Evolutionary conservation across 2,329 filamentous ascomycete species (phyloP), one percentile per base, ranked within the genome.

Genomic region (Graphilbum fragrans): DNA sequence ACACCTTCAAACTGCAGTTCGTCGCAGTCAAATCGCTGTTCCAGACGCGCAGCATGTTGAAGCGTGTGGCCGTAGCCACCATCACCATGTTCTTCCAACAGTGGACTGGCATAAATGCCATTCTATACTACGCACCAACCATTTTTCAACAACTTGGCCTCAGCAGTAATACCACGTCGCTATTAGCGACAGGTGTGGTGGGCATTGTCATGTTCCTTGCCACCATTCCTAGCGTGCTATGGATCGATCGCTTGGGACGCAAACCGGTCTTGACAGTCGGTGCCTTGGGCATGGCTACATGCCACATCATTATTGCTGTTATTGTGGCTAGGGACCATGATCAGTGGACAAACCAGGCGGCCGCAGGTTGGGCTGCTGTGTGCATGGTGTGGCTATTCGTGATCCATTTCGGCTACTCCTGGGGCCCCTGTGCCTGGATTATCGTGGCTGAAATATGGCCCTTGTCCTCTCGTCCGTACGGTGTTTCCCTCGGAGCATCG

Each of bases 401-500:
- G 22, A 64, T 84, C 23, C 73, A 82, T 57, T 87, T 87, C 52
- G 83, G 79, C 23, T 86, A 84, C 55, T 77, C 72, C 0, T 87
- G 82, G 82, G 80, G 81, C 0, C 82, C 81, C 3, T 80, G 76
- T 50, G 72, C 77, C 0, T 86, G 82, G 82, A 82, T 85, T 45
- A 67, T 87, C 42, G 71, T 85, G 1, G 74, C 80, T 2, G 82
- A 86, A 58, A 75, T 87, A 34, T 87, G 79, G 77, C 82, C 82
- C 0, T 60, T 86, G 5, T 78, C 72, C 44, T 77, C 76, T 10
- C 70, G 81, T 2, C 72, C 82, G 1, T 83, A 86, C 45, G 82
- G 82, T 33, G 80, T 82, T 12, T 69, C 81, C 0, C 62, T 87
- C 0, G 81, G 79, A 16, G 79, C 78, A 2, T 75, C 70, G 3